Evolutionary conservation across 139 green algal species (phyloP), one percentile per base, ranked within the genome.

Genomic region (Pleodorina starrii): DNA sequence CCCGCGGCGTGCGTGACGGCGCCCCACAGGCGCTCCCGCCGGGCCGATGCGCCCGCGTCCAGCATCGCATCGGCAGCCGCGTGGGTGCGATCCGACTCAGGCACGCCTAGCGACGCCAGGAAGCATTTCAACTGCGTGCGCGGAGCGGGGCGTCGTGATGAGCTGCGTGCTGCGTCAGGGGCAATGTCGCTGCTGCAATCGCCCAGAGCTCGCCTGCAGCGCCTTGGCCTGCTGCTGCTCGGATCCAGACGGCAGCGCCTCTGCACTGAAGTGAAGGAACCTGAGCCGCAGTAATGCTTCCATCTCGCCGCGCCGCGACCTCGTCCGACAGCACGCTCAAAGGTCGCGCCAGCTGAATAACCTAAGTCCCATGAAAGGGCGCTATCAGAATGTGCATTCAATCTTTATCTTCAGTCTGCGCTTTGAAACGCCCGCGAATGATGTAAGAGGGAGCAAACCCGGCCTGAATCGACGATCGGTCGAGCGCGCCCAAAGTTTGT

Each of bases 111-210:
- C 11, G 66, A 51, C 32, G 66, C 46, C 7, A 88, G n/a, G 60
- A 80, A 79, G 35, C 82, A 88, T 69, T 88, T 88, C 7, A 88
- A 32, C 82, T 88, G 81, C 60, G 40, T n/a, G 63, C 16, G 35
- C 35, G 19, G 63, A 43, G 36, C 35, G 32, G 38, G 68, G 11
- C 5, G 21, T 46, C 25, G 38, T 27, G 14, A 32, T 76, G 38
- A 76, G 38, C 25, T 11, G 32, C n/a, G 25, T 76, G 12, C 16
- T 40, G 16, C 63, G 19, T 42, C 63, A 21, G 21, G 35, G 19
- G 21, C 63, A 6, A 73, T 19, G 35, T n/a, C n/a, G n/a, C n/a
- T n/a, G 63, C 1, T 38, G n/a, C 63, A 73, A 38, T 19, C 11
- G 32, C 68, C 2, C n/a, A n/a, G n/a, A 2, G 50, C 54, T 85